Conservation (phyloP, 345 rosid species). For the Acer yangbiense region DNA sequence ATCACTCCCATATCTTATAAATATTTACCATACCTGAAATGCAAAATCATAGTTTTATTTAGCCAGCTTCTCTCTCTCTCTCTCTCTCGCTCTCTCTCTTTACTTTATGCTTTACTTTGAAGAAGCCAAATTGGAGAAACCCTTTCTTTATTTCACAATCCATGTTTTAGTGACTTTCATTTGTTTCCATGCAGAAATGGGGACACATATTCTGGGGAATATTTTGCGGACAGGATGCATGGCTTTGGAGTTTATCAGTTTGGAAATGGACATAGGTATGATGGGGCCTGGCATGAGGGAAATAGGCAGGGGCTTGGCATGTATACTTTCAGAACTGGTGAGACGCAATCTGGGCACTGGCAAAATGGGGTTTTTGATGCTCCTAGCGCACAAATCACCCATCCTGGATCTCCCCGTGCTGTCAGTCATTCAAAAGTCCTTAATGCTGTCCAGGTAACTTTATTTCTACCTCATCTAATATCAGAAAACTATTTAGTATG, state of each 20-base stretch:
- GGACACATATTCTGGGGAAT: slow-evolving; percentile 77
- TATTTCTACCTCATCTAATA: background rate
- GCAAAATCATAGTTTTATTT: background rate
- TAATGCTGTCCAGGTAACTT: slow-evolving; percentile 48
- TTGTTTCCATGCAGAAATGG: slow-evolving; percentile 55
- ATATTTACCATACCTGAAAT: background rate
- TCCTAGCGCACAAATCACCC: slow-evolving; percentile 24
- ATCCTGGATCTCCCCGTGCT: slow-evolving; percentile 27
- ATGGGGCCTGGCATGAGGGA: slow-evolving; percentile 94
- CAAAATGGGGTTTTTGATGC: slow-evolving; percentile 52
- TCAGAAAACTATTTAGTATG: background rate
- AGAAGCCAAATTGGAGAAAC: background rate
- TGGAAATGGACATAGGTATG: slow-evolving; percentile 75
- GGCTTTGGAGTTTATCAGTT: slow-evolving; percentile 82
- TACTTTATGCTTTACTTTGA: background rate
- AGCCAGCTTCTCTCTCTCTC: background rate
- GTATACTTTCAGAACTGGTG: slow-evolving; percentile 79
- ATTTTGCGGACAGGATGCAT: slow-evolving; percentile 85
- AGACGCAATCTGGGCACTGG: slow-evolving; percentile 82
- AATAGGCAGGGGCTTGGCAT: slow-evolving; percentile 86
- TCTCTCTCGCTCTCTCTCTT: background rate
- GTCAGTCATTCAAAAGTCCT: slow-evolving; percentile 41
- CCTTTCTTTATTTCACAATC: background rate
- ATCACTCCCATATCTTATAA: background rate
- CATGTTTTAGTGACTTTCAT: background rate